Base-by-base conservation (phyloP, 176 grass and related monocot genomes). In the Carex littledalei region DNA sequence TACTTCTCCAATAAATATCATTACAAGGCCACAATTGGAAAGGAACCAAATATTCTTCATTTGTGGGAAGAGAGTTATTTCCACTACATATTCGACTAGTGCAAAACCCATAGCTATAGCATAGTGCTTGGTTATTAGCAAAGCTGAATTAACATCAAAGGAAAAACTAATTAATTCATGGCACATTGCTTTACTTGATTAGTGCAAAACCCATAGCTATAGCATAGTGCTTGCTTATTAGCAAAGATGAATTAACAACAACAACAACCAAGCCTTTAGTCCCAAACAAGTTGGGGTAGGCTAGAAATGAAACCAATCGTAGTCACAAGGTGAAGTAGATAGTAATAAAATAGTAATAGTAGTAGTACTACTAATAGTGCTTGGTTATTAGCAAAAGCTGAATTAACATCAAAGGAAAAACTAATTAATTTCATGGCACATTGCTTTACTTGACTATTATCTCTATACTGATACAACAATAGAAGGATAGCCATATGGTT, bases 71-170 rank as follows among this genome's bases (percentile, higher is more conserved):
- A 98, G 49, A 81, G 79, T 62, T 15, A 88, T 64, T 91, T 98
- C 96, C 39, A 88, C 89, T 64, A 90, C 70, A 85, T 95, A 94
- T 89, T 99, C 93, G 37, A 94, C 31, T 84, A 99, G 74, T 9
- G 96, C 88, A 84, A 94, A 95, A 86, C 85, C 80, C 93, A 98
- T 94, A 71, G 91, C 93, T 37, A 89, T 64, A 86, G 83, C 81
- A 74, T 98, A 95, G 11, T 94, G 93, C 73, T 95, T 98, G 93
- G 90, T 98, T 64, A 98, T 90, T 74, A 98, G 90, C 87, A 98
- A 88, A 72, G 96, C 96, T 98, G 89, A 87, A 87, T 16, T 61
- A 89, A 64, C 90, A 86, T 39, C 10, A 85, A 74, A 78, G 74
- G n/a, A 45, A 55, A 78, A 57, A 78, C 14, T 78, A 34, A 21